Conservation (phyloP, 1,284 basidiomycete species). For the Hemileia vastatrix region DNA sequence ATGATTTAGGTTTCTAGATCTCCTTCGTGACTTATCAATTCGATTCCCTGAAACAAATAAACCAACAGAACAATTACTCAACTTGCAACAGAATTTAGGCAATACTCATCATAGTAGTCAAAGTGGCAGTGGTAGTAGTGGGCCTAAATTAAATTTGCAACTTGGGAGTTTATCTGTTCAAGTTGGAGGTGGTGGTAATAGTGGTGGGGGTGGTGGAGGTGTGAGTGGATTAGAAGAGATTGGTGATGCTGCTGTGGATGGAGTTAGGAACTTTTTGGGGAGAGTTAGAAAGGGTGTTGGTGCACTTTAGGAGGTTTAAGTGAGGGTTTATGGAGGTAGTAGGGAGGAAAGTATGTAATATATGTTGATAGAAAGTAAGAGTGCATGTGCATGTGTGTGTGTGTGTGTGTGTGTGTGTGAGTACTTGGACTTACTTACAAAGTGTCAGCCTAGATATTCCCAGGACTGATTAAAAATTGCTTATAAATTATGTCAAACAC, state of each 20-base stretch:
- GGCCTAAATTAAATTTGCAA: constrained; percentile 60
- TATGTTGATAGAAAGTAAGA: too few relatives aligned
- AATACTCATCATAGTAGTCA: constrained; percentile 48
- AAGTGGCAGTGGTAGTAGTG: constrained; percentile 48
- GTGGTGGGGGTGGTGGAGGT: background rate
- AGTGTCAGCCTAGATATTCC: too few relatives aligned
- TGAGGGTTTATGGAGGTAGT: too few relatives aligned
- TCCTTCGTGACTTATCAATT: constrained; percentile 32
- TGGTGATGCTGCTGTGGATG: constrained; percentile 50
- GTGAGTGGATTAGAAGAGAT: constrained; percentile 62
- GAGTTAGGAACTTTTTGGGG: constrained; percentile 71
- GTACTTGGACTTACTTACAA: too few relatives aligned
- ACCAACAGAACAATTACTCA: constrained; percentile 65
- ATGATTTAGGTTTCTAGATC: constrained; percentile 28
- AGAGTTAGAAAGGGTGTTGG: constrained; percentile 82
- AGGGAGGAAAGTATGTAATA: too few relatives aligned
- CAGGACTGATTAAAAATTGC: too few relatives aligned
- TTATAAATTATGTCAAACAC: too few relatives aligned
- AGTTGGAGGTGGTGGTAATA: constrained; percentile 52
- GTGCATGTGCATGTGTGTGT: too few relatives aligned
- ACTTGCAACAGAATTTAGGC: constrained; percentile 56
- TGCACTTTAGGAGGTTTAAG: constrained; percentile 24
- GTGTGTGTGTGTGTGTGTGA: too few relatives aligned
- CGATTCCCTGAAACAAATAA: constrained; percentile 41
- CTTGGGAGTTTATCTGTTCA: constrained; percentile 82